phyloP scores from a whole-genome alignment of 176 grass and related monocot species.

The Oryza glaberrima region DNA sequence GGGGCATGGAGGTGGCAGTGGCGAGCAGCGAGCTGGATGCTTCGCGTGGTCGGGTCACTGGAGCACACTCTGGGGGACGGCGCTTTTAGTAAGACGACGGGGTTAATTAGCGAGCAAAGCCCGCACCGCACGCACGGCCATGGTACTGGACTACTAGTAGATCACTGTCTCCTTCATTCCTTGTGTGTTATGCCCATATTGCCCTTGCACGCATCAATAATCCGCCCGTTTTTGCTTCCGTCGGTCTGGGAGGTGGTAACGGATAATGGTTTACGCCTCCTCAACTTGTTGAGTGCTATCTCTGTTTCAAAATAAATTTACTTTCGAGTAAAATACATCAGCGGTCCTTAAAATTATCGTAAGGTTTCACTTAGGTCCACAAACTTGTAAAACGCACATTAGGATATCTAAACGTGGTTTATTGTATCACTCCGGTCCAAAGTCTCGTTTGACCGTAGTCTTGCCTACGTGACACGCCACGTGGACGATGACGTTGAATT shows the following conservation, averaged over 20 bases:
- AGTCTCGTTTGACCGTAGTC: too few relatives aligned
- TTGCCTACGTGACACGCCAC: too few relatives aligned
- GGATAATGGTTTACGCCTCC: too few relatives aligned
- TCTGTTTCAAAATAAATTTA: too few relatives aligned
- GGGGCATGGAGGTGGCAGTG: slow-evolving; percentile 44
- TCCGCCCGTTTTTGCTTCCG: neutral
- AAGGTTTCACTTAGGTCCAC: too few relatives aligned
- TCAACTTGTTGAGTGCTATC: too few relatives aligned
- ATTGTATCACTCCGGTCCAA: too few relatives aligned
- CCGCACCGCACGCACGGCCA: neutral
- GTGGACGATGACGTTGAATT: too few relatives aligned
- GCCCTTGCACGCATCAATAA: neutral
- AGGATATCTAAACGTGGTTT: too few relatives aligned
- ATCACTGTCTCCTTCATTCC: neutral
- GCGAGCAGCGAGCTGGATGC: slow-evolving; percentile 49
- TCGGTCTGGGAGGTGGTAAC: neutral
- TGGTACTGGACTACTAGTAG: neutral
- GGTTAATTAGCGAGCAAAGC: slow-evolving; percentile 29
- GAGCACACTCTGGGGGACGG: slow-evolving; percentile 34
- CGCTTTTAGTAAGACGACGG: slow-evolving; percentile 21
- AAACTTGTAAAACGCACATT: too few relatives aligned
- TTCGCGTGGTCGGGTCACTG: slow-evolving; percentile 47
- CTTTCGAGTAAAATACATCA: too few relatives aligned
- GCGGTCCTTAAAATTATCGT: too few relatives aligned
- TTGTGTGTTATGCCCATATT: slow-evolving; percentile 21